Conservation (phyloP, 495 filamentous ascomycete genomes). For the Aspergillus bertholletiae region DNA sequence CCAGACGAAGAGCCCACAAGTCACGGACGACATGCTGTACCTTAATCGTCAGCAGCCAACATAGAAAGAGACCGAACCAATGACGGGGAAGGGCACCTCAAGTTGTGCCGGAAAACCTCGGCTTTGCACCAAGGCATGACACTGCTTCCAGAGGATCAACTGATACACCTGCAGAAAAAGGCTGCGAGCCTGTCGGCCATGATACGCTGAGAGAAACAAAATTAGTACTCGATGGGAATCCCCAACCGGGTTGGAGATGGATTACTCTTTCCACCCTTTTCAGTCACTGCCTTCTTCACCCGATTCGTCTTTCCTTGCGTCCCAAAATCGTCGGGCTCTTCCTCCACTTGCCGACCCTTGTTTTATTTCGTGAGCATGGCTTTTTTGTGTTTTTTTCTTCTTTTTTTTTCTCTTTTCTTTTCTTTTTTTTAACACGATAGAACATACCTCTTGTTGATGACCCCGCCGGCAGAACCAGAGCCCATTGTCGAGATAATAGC, state of each 20-base stretch:
- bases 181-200: constrained; percentile 62
- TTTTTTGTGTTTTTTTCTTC: too few relatives aligned
- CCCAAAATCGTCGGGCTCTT: constrained; percentile 74
- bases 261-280: constrained; percentile 49
- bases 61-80: too few relatives aligned
- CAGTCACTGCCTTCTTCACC: constrained; percentile 49
- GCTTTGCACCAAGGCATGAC: constrained; percentile 55
- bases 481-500: constrained; percentile 62
- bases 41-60: neutral
- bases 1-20: constrained; percentile 66
- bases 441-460: constrained; percentile 57
- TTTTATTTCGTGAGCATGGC: neutral
- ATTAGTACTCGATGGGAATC: neutral
- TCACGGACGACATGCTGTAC: constrained; percentile 54
- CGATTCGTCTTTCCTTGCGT: constrained; percentile 57
- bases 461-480: constrained; percentile 64
- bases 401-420: too few relatives aligned
- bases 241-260: neutral
- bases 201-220: constrained; percentile 34
- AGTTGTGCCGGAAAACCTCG: constrained; percentile 61
- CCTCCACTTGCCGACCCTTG: constrained; percentile 54
- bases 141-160: constrained; percentile 77
- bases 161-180: constrained; percentile 85
- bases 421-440: neutral
- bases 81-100: constrained; percentile 42